Evolutionary conservation across 352 stramenopile genomes (phyloP).

Genomic region (Pythium phragmiticola): DNA sequence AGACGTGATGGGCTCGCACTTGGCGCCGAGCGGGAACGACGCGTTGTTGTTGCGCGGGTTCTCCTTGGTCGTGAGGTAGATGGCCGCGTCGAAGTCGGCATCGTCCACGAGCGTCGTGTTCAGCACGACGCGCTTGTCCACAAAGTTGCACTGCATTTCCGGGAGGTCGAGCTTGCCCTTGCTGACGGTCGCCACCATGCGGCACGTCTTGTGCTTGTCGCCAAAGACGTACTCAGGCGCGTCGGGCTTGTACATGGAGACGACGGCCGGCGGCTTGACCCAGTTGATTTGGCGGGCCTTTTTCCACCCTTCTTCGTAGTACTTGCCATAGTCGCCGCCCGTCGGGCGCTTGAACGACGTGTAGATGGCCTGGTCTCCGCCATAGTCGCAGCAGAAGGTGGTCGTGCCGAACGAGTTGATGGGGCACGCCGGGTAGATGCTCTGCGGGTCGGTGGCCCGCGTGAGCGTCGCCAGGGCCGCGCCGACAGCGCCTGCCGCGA

Average conservation of each 20-base stretch:
- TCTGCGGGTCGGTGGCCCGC: slow-evolving; percentile 43
- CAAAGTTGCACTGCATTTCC: slow-evolving; percentile 17
- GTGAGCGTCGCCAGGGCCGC: slow-evolving; percentile 28
- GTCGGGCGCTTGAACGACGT: slow-evolving; percentile 29
- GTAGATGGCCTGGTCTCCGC: slow-evolving; percentile 29
- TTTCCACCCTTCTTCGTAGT: slow-evolving; percentile 23
- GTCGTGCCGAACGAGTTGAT: slow-evolving; percentile 49
- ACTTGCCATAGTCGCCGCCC: slow-evolving; percentile 17
- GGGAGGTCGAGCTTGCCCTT: slow-evolving; percentile 21
- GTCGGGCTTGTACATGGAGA: slow-evolving; percentile 35
- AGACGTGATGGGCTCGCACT: slow-evolving; percentile 33
- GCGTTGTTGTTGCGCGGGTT: slow-evolving; percentile 74
- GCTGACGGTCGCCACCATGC: slow-evolving; percentile 34
- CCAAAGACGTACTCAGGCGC: slow-evolving; percentile 51
- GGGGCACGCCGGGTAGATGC: slow-evolving; percentile 36
- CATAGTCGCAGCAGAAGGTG: slow-evolving; percentile 36
- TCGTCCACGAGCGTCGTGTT: slow-evolving; percentile 54
- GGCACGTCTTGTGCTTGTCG: slow-evolving; percentile 43
- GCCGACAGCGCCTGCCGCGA: slow-evolving; percentile 13
- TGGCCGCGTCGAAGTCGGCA: slow-evolving; percentile 34
- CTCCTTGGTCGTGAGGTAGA: slow-evolving; percentile 47
- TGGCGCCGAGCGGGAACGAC: slow-evolving; percentile 54
- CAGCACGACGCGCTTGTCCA: slow-evolving; percentile 12
- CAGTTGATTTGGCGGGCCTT: slow-evolving; percentile 31
- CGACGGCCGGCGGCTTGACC: too few species aligned